Evolutionary conservation across 805 yeast species (phyloP), one percentile per base, ranked within the genome.

Genomic region (Ogataea corticis): DNA sequence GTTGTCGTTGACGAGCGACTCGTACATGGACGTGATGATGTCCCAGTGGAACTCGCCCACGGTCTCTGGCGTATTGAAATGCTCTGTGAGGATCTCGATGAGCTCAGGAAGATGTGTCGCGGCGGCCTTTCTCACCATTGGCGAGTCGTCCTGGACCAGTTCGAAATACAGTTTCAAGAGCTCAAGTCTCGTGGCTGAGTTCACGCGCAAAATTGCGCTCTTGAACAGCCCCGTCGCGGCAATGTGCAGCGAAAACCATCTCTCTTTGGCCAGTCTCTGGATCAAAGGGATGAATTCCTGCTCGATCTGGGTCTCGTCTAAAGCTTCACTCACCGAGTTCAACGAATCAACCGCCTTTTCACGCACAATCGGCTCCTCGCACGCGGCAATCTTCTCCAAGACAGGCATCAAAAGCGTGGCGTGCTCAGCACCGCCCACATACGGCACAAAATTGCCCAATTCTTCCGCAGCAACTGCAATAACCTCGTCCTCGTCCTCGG

Each of bases 401-500:
- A 89, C 82, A 50, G 88, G 79, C 66, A 80, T 68, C 41, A 86
- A 64, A 33, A 76, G 59, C 27, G 80, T 71, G 9, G 87, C 87
- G 59, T 73, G 74, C 49, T 79, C 75, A 11, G 77, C 56, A 46
- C 99, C 99, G 38, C 99, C 99, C 46, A 94, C 82, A 48, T 82
- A 79, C 4, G 97, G 96, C 29, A 90, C 82, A 65, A 94, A 92
- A 46, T 80, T 79, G 38, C 96, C 96, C 56, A 94, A 71, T 71
- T 91, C 92, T 56, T 85, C 88, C 3, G 97, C 97, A 51, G 95
- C 76, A 16, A 90, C 92, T 1, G 97, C 88, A 67, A 92, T 85
- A 6, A 94, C 96, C 69, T 94, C 99, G 67, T 94, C 99, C 69
- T 94, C 99, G 65, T 95, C 99, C 58, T 94, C 99, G 54, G 87